Evolutionary conservation across 2,329 filamentous ascomycete genomes (phyloP).

Genomic region (Tolypocladium pustulatum): DNA sequence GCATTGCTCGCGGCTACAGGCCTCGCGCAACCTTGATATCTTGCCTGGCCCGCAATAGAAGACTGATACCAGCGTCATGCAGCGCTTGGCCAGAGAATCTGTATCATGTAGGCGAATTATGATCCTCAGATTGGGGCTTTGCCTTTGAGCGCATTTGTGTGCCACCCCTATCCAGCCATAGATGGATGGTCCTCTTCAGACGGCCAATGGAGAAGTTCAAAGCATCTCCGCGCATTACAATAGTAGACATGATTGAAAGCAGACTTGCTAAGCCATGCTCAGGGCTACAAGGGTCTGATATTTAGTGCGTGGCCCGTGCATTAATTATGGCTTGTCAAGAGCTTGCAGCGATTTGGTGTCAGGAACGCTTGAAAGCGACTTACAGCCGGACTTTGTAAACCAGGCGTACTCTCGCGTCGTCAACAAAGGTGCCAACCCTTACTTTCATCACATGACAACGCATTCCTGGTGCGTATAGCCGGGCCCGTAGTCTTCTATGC

Average conservation of each 20-base stretch:
- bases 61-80: background rate
- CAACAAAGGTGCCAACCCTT: background rate
- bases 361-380: background rate
- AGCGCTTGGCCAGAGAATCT: background rate
- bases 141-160: background rate
- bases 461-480: slow-evolving; percentile 51
- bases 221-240: background rate
- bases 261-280: background rate
- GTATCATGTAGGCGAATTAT: background rate
- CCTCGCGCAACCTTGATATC: background rate
- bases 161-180: background rate
- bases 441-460: slow-evolving; percentile 40
- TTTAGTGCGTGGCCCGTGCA: background rate
- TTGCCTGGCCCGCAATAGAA: background rate
- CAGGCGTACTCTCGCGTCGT: background rate
- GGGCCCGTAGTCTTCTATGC: slow-evolving; percentile 61
- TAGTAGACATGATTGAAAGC: background rate
- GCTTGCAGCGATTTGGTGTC: background rate
- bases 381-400: background rate
- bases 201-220: background rate
- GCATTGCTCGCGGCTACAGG: background rate
- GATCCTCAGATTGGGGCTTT: background rate
- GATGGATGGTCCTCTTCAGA: background rate
- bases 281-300: background rate
- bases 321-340: background rate